These are phyloP conservation scores for Boechera stricta DNA, from an alignment of 345 rosid genomes.

Conservation along the genomic window DNA sequence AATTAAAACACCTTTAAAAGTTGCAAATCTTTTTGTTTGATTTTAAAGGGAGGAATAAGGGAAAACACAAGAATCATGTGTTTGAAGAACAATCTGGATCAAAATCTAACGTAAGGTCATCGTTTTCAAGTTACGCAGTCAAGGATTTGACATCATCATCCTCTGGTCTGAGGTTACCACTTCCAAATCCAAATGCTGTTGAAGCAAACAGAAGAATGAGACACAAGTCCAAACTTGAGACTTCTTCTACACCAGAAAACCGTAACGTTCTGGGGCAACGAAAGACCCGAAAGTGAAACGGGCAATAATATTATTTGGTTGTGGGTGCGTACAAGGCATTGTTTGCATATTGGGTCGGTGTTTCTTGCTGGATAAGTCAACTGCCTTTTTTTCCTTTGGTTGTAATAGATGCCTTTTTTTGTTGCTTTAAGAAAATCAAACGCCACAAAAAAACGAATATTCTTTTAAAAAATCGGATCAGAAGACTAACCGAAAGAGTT, in stretches of 20 bases:
- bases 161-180: constrained; percentile 40
- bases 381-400: neutral
- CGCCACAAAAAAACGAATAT: neutral
- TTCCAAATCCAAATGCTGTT: constrained; percentile 36
- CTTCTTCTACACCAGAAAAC: constrained; percentile 12
- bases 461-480: neutral
- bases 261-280: constrained; percentile 36
- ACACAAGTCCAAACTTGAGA: constrained; percentile 33
- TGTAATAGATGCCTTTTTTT: neutral
- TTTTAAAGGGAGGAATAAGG: constrained; percentile 23
- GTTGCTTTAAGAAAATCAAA: neutral
- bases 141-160: constrained; percentile 31
- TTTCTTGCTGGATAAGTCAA: constrained; percentile 22
- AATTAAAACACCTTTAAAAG: neutral
- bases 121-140: constrained; percentile 3
- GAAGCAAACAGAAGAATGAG: constrained; percentile 26
- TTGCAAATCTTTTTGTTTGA: neutral
- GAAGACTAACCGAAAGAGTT: neutral
- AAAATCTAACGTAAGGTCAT: constrained; percentile 28
- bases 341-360: neutral
- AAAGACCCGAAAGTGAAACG: constrained; percentile 28
- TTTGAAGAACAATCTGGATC: constrained; percentile 39
- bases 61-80: constrained; percentile 14
- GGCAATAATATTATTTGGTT: neutral
- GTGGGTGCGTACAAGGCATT: constrained; percentile 16